phyloP scores from a whole-genome alignment of 495 filamentous ascomycete genomes.

The Penicillium samsonianum region DNA sequence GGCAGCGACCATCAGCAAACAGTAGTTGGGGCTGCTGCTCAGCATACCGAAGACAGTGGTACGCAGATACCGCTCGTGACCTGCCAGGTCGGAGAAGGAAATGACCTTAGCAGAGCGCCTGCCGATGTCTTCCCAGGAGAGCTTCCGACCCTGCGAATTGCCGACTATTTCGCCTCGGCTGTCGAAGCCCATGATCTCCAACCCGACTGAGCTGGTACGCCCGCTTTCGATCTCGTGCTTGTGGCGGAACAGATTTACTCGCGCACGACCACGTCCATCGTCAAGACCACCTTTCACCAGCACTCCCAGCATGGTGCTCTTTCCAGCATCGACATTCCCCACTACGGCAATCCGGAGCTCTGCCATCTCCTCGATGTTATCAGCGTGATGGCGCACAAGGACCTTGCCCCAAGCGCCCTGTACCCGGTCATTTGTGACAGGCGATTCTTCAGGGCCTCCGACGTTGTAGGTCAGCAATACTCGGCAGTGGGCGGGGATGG shows the following conservation, averaged over 20 bases:
- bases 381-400: constrained; percentile 73
- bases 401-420: constrained; percentile 77
- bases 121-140: constrained; percentile 98
- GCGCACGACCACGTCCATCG: constrained; percentile 90
- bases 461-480: constrained; percentile 86
- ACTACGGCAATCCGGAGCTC: constrained; percentile 98
- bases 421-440: constrained; percentile 60
- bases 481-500: constrained; percentile 69
- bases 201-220: constrained; percentile 90
- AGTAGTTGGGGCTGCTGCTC: constrained; percentile 96
- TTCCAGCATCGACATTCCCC: constrained; percentile 96
- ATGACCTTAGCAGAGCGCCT: constrained; percentile 94
- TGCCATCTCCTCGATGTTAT: constrained; percentile 79
- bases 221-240: constrained; percentile 98
- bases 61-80: constrained; percentile 91
- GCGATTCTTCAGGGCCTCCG: constrained; percentile 73
- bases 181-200: constrained; percentile 99
- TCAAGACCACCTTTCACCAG: constrained; percentile 94
- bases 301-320: constrained; percentile 95
- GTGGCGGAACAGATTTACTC: constrained; percentile 95
- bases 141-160: constrained; percentile 78
- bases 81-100: constrained; percentile 92
- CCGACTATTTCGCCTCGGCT: constrained; percentile 81
- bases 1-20: constrained; percentile 95
- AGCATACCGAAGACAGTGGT: constrained; percentile 96